Percentiles rank a stretch among this genome's conserved stretches.
Evolutionary conservation across 164 flowering plant genomes (phyloP).

Genomic region (Vitis rotundifolia): DNA sequence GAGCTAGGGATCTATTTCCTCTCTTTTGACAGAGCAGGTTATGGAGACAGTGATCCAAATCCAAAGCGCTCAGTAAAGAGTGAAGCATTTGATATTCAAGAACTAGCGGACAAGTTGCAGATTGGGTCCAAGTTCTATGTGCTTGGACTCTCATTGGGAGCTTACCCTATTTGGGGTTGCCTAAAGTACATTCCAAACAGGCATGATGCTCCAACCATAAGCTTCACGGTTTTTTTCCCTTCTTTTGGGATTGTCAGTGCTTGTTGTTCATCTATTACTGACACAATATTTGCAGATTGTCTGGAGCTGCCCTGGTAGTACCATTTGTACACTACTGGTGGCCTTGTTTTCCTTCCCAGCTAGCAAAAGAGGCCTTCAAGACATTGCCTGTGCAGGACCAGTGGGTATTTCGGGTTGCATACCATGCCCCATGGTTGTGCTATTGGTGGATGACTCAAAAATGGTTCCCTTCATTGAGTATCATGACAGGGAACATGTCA

Average conservation of each 20-base stretch:
- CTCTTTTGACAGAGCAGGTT: constrained; percentile 63
- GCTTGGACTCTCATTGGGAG: constrained; percentile 48
- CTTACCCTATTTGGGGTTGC: constrained; percentile 34
- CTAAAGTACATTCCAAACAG: constrained; percentile 46
- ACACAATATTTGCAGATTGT: constrained; percentile 31
- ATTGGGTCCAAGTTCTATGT: constrained; percentile 58
- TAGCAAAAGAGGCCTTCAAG: constrained; percentile 25
- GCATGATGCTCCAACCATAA: constrained; percentile 4
- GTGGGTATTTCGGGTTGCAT: constrained; percentile 53
- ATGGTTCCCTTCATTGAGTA: constrained; percentile 38
- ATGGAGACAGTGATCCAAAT: constrained; percentile 66
- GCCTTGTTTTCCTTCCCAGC: constrained; percentile 41
- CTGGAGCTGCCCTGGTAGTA: constrained; percentile 54
- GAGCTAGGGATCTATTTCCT: constrained; percentile 48
- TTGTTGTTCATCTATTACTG: not conserved
- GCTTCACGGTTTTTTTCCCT: not conserved
- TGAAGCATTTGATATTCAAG: constrained; percentile 64
- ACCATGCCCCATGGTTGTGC: constrained; percentile 51
- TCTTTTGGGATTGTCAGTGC: not conserved
- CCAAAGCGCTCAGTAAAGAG: constrained; percentile 50
- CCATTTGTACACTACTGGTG: constrained; percentile 65
- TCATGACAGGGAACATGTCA: constrained; percentile 18
- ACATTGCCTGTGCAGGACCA: constrained; percentile 21
- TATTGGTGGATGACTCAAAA: constrained; percentile 67
- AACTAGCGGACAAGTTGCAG: constrained; percentile 57